Percentiles rank a stretch among this genome's conserved stretches.
These are phyloP conservation scores for Pyracantha coccinea DNA, from an alignment of 331 rosid species.

Conservation along the genomic window DNA sequence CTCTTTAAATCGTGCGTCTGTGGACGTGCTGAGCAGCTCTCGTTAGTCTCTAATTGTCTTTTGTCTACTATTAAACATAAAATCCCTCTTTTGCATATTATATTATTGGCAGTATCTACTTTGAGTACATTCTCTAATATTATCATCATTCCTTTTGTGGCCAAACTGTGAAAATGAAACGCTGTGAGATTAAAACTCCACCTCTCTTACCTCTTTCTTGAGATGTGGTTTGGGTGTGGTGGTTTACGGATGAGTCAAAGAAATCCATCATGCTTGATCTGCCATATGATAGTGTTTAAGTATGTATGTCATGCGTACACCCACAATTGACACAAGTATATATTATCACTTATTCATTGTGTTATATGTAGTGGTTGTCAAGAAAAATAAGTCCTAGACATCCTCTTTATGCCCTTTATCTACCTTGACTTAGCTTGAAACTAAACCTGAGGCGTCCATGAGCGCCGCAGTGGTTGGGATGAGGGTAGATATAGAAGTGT, in stretches of 20 bases:
- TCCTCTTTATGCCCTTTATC: neutral
- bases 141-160: constrained; percentile 22
- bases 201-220: constrained; percentile 8
- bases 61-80: constrained; percentile 35
- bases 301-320: neutral
- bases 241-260: constrained; percentile 25
- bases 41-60: constrained; percentile 39
- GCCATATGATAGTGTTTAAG: neutral
- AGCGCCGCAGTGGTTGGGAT: neutral
- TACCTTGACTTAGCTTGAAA: neutral
- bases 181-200: constrained; percentile 20
- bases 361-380: neutral
- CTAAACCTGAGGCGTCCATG: neutral
- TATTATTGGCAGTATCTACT: constrained; percentile 30
- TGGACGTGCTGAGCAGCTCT: constrained; percentile 60
- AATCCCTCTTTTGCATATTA: constrained; percentile 25
- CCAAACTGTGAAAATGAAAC: constrained; percentile 32
- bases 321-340: neutral
- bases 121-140: constrained; percentile 29
- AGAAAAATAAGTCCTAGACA: neutral
- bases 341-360: neutral
- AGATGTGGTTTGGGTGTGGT: constrained; percentile 6
- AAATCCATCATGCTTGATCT: constrained; percentile 1
- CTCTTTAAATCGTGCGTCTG: constrained; percentile 50
- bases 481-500: neutral